Percentiles rank a stretch among this genome's conserved stretches.
These are phyloP conservation scores for Geosiphon pyriformis DNA, from an alignment of 192 early-diverging fungal genomes.

Conservation along the genomic window DNA sequence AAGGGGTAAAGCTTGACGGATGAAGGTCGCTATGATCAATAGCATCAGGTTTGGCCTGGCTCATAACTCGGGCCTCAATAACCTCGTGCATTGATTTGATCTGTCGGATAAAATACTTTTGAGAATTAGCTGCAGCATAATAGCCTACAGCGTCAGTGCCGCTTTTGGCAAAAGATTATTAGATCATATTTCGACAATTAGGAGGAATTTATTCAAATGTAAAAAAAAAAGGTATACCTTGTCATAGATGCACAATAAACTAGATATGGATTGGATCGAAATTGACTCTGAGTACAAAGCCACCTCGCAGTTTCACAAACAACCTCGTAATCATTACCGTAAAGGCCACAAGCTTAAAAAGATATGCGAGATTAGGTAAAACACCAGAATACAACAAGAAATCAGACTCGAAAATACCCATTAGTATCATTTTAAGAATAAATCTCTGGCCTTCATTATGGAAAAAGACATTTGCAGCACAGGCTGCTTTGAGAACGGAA, in stretches of 20 bases:
- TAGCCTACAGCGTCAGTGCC: conserved; percentile 24
- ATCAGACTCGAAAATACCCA: conserved; percentile 45
- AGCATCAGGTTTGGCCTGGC: no score
- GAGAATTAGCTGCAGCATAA: conserved; percentile 41
- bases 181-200: background rate
- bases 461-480: conserved; percentile 58
- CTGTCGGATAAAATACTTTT: conserved; percentile 55
- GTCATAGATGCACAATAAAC: conserved; percentile 43
- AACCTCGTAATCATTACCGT: conserved; percentile 19
- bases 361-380: background rate
- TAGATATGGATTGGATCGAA: conserved; percentile 39
- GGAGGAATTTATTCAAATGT: background rate
- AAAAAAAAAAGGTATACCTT: conserved; percentile 27
- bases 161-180: conserved; percentile 18
- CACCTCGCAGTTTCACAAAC: conserved; percentile 36
- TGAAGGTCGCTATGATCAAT: no score
- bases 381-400: background rate
- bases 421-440: conserved; percentile 43
- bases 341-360: conserved; percentile 34
- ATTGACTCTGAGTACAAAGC: conserved; percentile 35
- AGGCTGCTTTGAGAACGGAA: conserved; percentile 44
- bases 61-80: no score
- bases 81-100: conserved; percentile 38
- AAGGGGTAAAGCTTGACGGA: no score
- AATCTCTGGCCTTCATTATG: conserved; percentile 38